Evolutionary conservation across 1,284 basidiomycete species (phyloP).

Genomic region (Stereum hirsutum): DNA sequence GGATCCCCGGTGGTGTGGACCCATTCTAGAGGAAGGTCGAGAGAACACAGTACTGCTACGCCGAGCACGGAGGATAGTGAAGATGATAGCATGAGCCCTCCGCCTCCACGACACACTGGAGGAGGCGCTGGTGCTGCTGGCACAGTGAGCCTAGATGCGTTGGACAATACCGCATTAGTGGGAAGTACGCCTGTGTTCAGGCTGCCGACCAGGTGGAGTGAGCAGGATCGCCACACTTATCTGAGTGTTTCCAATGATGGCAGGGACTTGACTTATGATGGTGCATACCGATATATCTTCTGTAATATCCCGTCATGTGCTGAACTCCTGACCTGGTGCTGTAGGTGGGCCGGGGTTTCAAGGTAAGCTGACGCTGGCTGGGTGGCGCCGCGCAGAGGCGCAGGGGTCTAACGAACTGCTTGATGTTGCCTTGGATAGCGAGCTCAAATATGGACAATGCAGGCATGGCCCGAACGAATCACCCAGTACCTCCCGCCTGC

Average conservation of each 20-base stretch:
- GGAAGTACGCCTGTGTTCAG: conserved; percentile 34
- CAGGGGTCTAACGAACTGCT: too few relatives aligned
- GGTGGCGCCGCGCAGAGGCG: too few relatives aligned
- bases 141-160: conserved; percentile 14
- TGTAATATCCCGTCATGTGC: neutral
- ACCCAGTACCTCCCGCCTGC: conserved; percentile 71
- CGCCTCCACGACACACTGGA: conserved; percentile 24
- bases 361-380: conserved; percentile 7
- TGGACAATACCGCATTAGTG: conserved; percentile 12
- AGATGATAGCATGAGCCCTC: conserved; percentile 45
- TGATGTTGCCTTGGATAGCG: too few relatives aligned
- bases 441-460: conserved; percentile 68
- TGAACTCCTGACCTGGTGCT: neutral
- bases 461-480: conserved; percentile 66
- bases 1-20: conserved; percentile 19
- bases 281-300: conserved; percentile 24
- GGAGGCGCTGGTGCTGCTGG: too few relatives aligned
- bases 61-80: conserved; percentile 58
- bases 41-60: conserved; percentile 17
- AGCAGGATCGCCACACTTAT: conserved; percentile 47
- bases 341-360: conserved; percentile 4
- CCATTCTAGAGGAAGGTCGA: conserved; percentile 19
- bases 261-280: conserved; percentile 60
- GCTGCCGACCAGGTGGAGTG: conserved; percentile 76
- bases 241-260: conserved; percentile 63